phyloP scores from a whole-genome alignment of 306 rosid genomes.

The Elaeagnus macrophylla region DNA sequence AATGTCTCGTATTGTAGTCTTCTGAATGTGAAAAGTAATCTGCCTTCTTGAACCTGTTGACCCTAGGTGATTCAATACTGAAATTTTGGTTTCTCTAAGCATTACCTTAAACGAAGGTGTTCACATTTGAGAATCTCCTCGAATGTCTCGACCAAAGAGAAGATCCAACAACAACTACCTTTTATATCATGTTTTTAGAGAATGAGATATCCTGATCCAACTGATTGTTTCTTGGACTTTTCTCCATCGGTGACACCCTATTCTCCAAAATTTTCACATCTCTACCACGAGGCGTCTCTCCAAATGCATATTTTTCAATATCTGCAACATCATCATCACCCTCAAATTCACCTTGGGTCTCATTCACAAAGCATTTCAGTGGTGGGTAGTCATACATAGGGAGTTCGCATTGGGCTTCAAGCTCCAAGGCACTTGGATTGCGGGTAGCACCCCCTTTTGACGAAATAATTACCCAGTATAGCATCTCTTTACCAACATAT shows the following conservation, averaged over 20 bases:
- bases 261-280: conserved; percentile 64
- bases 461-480: no score
- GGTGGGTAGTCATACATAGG: conserved; percentile 68
- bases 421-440: conserved; percentile 23
- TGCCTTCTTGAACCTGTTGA: conserved; percentile 37
- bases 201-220: conserved; percentile 51
- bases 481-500: no score
- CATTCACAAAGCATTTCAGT: conserved; percentile 58
- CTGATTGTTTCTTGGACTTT: conserved; percentile 48
- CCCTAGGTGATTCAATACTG: conserved; percentile 44
- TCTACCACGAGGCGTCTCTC: conserved; percentile 43
- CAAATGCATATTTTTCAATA: conserved; percentile 83
- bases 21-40: conserved; percentile 51
- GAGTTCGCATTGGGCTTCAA: conserved; percentile 47
- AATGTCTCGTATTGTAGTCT: conserved; percentile 48
- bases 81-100: conserved; percentile 44
- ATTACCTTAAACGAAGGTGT: conserved; percentile 33
- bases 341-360: conserved; percentile 35
- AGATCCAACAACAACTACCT: conserved; percentile 78
- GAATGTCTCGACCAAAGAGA: conserved; percentile 47
- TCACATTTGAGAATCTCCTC: conserved; percentile 49
- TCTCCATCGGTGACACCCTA: conserved; percentile 78
- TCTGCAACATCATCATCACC: conserved; percentile 50
- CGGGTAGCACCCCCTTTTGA: conserved; percentile 13
- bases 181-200: conserved; percentile 55